A percentile compares a stretch with the other conserved stretches of the same genome.
Evolutionary conservation across 73 alveolate species (phyloP).

Genomic region (Paramecium biaurelia): DNA sequence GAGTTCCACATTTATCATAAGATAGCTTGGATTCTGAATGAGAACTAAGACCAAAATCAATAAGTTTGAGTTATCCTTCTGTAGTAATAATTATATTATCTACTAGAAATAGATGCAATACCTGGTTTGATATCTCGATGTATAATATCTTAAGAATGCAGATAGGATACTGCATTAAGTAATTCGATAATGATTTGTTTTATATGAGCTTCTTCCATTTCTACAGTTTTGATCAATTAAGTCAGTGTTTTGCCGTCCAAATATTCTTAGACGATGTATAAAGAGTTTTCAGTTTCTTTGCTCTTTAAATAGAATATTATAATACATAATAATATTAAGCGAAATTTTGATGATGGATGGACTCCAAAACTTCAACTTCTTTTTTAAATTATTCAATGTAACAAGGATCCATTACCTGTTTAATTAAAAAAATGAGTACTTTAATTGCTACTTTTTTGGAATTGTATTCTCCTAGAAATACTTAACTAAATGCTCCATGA

Average conservation of each 20-base stretch:
- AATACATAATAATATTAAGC: not conserved
- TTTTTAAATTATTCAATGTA: not conserved
- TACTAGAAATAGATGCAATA: not conserved
- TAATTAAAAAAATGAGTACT: not conserved
- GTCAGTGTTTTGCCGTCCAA: conserved; percentile 21
- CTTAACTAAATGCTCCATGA: conserved; percentile 37
- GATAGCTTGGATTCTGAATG: conserved; percentile 17
- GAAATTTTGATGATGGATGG: not conserved
- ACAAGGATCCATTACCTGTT: not conserved
- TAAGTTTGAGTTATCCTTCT: not conserved
- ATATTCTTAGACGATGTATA: not conserved
- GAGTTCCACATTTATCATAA: conserved; percentile 48
- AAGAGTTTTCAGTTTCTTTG: not conserved
- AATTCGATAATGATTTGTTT: not conserved
- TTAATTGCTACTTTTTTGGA: not conserved
- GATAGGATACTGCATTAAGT: not conserved
- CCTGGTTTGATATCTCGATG: conserved; percentile 53
- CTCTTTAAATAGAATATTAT: not conserved
- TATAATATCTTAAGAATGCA: conserved; percentile 3
- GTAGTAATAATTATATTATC: not conserved
- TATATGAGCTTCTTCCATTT: not conserved
- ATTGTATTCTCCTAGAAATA: not conserved
- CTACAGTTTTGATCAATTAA: not conserved
- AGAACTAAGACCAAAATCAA: conserved; percentile 32
- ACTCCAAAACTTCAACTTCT: not conserved